Evolutionary conservation across 495 filamentous ascomycete species (phyloP).

Genomic region (Corynascus novoguineensis): DNA sequence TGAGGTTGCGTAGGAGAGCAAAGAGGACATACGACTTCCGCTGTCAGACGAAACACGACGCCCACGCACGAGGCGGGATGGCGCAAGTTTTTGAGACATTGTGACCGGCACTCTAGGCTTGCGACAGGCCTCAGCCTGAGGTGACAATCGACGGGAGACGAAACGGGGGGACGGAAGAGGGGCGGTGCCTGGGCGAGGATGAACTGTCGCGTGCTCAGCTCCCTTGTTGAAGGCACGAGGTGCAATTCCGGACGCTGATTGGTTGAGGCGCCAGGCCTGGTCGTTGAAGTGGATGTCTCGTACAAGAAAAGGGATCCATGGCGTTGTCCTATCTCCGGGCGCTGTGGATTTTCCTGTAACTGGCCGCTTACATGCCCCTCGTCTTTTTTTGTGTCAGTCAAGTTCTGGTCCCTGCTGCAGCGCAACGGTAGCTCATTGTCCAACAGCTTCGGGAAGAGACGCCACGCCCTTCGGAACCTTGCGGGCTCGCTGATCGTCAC

Average conservation of each 20-base stretch:
- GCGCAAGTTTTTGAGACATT: slow-evolving; percentile 4
- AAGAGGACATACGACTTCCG: neutral
- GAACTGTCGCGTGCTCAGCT: slow-evolving; percentile 31
- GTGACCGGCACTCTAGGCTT: neutral
- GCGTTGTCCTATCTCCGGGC: no score
- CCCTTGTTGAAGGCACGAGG: slow-evolving; percentile 25
- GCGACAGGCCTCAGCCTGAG: slow-evolving; percentile 4
- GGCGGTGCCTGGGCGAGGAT: slow-evolving; percentile 13
- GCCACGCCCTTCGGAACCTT: slow-evolving; percentile 8
- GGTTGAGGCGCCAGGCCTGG: neutral
- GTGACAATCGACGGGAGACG: neutral
- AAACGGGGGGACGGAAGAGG: slow-evolving; percentile 8
- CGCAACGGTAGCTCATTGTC: neutral
- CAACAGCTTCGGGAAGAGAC: neutral
- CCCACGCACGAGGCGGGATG: neutral
- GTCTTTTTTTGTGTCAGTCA: neutral
- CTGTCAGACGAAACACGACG: neutral
- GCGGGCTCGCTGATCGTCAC: neutral
- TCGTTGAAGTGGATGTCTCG: neutral
- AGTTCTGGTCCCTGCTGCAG: neutral
- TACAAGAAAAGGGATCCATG: slow-evolving; percentile 1
- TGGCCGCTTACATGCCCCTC: neutral
- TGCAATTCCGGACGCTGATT: slow-evolving; percentile 22
- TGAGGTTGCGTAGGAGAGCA: neutral
- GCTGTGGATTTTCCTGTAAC: slow-evolving; percentile 4